These are phyloP conservation scores for Penicillium pulvis DNA, from an alignment of 495 filamentous ascomycete species.

Conservation along the genomic window DNA sequence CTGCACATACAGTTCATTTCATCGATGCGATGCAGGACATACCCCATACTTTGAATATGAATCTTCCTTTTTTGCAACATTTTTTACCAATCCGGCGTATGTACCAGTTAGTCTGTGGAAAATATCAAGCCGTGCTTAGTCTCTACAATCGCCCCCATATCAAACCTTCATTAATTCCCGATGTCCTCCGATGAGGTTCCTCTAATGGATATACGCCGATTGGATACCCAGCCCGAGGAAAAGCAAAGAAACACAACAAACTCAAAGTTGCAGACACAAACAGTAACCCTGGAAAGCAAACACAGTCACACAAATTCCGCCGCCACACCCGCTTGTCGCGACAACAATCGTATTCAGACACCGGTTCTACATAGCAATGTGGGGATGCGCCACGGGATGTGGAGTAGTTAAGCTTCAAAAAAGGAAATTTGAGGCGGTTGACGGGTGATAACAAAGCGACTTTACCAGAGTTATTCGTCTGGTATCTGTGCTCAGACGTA, in stretches of 20 bases:
- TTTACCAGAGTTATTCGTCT: background rate
- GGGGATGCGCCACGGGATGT: background rate
- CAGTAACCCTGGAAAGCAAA: background rate
- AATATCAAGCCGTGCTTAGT: background rate
- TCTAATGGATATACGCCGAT: background rate
- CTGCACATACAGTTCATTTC: background rate
- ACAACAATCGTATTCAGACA: background rate
- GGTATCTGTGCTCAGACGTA: background rate
- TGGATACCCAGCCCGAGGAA: background rate
- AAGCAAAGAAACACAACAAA: background rate
- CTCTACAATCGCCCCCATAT: background rate
- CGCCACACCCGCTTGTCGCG: background rate
- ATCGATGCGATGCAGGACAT: background rate
- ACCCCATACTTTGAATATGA: constrained; percentile 1
- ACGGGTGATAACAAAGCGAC: background rate
- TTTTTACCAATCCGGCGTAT: background rate
- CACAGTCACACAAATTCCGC: background rate
- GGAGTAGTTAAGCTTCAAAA: background rate
- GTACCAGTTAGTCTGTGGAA: background rate
- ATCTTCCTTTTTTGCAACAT: background rate
- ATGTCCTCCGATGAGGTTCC: background rate
- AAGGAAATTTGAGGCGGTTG: constrained; percentile 1
- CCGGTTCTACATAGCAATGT: background rate
- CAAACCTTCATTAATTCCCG: background rate
- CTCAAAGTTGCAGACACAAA: background rate